Percentiles rank a stretch among this genome's conserved stretches.
phyloP scores from a whole-genome alignment of 2,329 filamentous ascomycete species.

The Xylariaceae sp. region DNA sequence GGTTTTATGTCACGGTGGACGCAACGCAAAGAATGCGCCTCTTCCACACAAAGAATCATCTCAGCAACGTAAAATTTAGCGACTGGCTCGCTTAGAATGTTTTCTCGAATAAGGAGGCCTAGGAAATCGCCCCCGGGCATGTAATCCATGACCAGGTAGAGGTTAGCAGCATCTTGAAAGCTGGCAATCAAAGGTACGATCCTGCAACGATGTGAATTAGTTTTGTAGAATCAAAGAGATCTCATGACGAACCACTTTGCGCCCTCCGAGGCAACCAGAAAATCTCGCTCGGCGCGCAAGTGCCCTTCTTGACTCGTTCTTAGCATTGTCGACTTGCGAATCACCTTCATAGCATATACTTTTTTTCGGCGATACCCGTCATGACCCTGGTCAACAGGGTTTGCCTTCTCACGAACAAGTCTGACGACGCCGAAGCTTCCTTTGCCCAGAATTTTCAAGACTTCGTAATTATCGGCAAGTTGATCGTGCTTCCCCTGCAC shows the following conservation, averaged over 20 bases:
- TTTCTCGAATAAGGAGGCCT: constrained; percentile 81
- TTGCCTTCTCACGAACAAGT: constrained; percentile 70
- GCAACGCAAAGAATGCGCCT: constrained; percentile 83
- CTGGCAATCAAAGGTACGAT: constrained; percentile 85
- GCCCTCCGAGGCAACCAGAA: constrained; percentile 85
- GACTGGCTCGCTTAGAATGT: constrained; percentile 75
- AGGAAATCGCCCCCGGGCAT: constrained; percentile 97
- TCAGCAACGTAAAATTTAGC: constrained; percentile 90
- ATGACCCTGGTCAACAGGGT: constrained; percentile 31
- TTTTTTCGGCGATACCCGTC: constrained; percentile 46
- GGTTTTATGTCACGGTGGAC: constrained; percentile 97
- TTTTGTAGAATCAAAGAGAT: neutral
- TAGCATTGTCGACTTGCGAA: constrained; percentile 91
- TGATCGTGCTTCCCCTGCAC: constrained; percentile 48
- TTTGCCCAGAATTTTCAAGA: constrained; percentile 82
- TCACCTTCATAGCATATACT: constrained; percentile 96
- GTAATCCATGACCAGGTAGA: constrained; percentile 97
- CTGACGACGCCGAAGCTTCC: constrained; percentile 94
- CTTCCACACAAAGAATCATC: constrained; percentile 94
- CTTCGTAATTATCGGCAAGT: constrained; percentile 70
- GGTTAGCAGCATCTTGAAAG: constrained; percentile 81
- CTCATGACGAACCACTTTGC: constrained; percentile 66
- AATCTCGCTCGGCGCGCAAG: constrained; percentile 86
- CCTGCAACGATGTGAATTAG: constrained; percentile 47
- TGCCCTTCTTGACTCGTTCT: constrained; percentile 90